Evolutionary conservation across 805 yeast species (phyloP), one percentile per base, ranked within the genome.

Genomic region (Nakazawaea wyomingensis): DNA sequence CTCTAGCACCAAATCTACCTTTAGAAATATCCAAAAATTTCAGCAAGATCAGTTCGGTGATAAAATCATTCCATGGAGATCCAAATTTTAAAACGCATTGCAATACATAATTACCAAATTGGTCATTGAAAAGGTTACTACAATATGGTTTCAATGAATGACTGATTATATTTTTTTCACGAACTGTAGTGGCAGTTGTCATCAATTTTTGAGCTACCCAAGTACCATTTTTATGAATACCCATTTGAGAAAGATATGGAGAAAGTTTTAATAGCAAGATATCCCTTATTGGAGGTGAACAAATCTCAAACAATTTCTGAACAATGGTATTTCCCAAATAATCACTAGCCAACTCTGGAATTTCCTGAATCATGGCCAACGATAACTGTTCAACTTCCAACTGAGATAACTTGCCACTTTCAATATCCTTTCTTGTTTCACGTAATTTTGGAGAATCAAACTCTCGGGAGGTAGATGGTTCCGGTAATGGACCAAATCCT

Each of bases 121-220:
- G 98, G 59, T 93, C 99, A 56, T 89, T 82, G 59, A 93, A 85
- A 50, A 93, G 68, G 39, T 90, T 86, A 1, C 85, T 86, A 37
- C 93, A 77, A 56, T 84, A 89, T 1, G 95, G 93, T 47, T 78
- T 76, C 49, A 93, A 72, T 32, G 88, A 76, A 20, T 75, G 68
- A 7, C 82, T 80, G 34, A 93, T 85, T 38, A 84, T 59, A 52
- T 71, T 65, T 60, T 78, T 82, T 54, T 80, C 86, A 38, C 76
- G 72, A 34, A 72, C 79, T 38, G 78, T 79, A 49, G 72, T 64
- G 4, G 88, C 83, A 35, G 81, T 80, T 50, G 80, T 84, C 52
- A 93, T 89, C 62, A 93, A 82, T 62, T 91, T 93, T 62, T 93
- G 99, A 19, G 96, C 95, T 2, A 97, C 98, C 99, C 99, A 93